Conservation (phyloP, 345 rosid genomes). For the Gossypium rotundifolium region DNA sequence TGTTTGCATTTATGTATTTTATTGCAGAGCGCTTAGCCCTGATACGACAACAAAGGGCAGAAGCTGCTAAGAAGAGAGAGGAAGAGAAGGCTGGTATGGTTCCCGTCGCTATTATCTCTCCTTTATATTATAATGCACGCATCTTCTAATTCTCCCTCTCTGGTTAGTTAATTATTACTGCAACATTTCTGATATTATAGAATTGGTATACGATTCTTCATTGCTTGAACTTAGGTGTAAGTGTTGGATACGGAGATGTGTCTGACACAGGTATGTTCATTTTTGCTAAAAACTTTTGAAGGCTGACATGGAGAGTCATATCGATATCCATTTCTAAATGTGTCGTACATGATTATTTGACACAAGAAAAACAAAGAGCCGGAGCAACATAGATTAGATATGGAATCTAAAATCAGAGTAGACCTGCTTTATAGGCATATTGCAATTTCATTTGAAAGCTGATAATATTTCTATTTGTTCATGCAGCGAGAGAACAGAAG, state of each 20-base stretch:
- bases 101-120: background rate
- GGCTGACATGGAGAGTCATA: background rate
- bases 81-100: slow-evolving; percentile 57
- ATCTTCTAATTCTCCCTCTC: background rate
- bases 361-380: background rate
- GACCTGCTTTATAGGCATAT: background rate
- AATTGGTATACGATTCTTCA: background rate
- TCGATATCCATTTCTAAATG: background rate
- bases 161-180: background rate
- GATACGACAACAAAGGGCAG: slow-evolving; percentile 82
- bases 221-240: background rate
- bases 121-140: background rate
- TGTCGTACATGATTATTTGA: background rate
- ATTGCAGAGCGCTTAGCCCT: slow-evolving; percentile 69
- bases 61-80: slow-evolving; percentile 63
- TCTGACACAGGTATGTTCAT: background rate
- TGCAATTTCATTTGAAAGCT: slow-evolving; percentile 3
- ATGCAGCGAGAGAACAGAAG: slow-evolving; percentile 46
- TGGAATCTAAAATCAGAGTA: slow-evolving; percentile 1
- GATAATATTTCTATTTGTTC: slow-evolving; percentile 9
- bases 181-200: background rate
- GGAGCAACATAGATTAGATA: background rate
- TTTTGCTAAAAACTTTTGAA: background rate
- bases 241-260: background rate
- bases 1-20: background rate